phyloP scores from a whole-genome alignment of 345 rosid species.

The Gossypium longicalyx region DNA sequence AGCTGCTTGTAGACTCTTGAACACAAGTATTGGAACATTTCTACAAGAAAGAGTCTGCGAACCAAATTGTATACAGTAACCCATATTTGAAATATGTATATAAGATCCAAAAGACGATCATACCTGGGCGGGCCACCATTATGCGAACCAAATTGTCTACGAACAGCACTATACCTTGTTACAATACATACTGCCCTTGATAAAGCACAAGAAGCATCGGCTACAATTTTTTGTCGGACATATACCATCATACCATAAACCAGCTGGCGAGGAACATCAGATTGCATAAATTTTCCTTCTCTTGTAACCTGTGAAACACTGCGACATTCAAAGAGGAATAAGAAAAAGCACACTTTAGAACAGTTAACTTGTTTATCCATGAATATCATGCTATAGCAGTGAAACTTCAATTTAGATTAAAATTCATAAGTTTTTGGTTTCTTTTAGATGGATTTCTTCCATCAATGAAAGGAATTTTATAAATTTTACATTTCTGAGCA shows the following conservation, averaged over 20 bases:
- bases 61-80: background rate
- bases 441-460: background rate
- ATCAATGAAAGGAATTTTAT: background rate
- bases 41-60: background rate
- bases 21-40: background rate
- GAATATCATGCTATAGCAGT: slow-evolving; percentile 1
- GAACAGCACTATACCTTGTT: slow-evolving; percentile 91
- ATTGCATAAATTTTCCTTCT: slow-evolving; percentile 75
- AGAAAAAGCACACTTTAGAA: slow-evolving; percentile 21
- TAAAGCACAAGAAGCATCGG: slow-evolving; percentile 80
- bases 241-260: slow-evolving; percentile 94
- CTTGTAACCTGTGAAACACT: slow-evolving; percentile 86
- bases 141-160: slow-evolving; percentile 89
- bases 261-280: slow-evolving; percentile 86
- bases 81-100: background rate
- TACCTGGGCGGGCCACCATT: slow-evolving; percentile 78
- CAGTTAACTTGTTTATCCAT: background rate
- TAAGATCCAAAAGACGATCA: background rate
- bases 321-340: slow-evolving; percentile 24
- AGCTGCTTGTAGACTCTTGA: background rate
- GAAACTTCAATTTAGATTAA: background rate
- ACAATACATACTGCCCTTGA: slow-evolving; percentile 96
- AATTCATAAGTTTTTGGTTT: background rate
- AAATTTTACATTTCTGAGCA: slow-evolving; percentile 1
- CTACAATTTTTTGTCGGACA: slow-evolving; percentile 82